Base-by-base conservation (phyloP, 176 grass and related monocot genomes). In the Urochloa ruziziensis region DNA sequence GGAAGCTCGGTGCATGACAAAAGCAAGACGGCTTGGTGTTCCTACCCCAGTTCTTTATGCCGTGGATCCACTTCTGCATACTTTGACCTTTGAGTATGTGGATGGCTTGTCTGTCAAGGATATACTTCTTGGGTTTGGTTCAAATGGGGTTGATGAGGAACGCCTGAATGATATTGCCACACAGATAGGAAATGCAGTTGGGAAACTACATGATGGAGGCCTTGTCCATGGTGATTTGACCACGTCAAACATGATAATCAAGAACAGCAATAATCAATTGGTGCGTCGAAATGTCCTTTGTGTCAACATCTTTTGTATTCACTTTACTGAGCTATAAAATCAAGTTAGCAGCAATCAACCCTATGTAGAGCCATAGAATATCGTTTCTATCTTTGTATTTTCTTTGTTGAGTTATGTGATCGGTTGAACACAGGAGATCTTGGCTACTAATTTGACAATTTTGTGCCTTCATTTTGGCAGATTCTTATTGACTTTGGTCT, bases 1-100 rank as follows among this genome's bases (percentile, higher is more conserved):
- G 96, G 96, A 98, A 89, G 96, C 91, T 88, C 88, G 90, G 60
- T 95, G 96, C 93, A 95, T 93, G 82, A 98, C 96, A 79, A 98
- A 98, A 93, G 91, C 96, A 79, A 93, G 96, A 74, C 66, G 77
- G 74, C 89, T 98, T 88, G 96, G 93, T 88, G 93, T 95, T 83
- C 80, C 91, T 62, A 95, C 96, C 44, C 96, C 96, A 62, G 91
- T 90, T 84, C 80, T 98, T 19, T 98, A 95, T 93, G 96, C 89
- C 46, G 57, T 95, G 25, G 91, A 98, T 51, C 86, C 96, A 43
- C 36, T 93, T 81, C 65, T 78, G 29, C 92, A 93, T 93, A 93
- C 96, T 69, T 78, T 95, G 80, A 98, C 91, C 60, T 91, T 95
- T 93, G 90, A 93, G 80, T 94, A 88, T 77, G 85, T 98, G 57